phyloP scores from a whole-genome alignment of 1,139 yeast genomes.

The Kodamaea ohmeri region DNA sequence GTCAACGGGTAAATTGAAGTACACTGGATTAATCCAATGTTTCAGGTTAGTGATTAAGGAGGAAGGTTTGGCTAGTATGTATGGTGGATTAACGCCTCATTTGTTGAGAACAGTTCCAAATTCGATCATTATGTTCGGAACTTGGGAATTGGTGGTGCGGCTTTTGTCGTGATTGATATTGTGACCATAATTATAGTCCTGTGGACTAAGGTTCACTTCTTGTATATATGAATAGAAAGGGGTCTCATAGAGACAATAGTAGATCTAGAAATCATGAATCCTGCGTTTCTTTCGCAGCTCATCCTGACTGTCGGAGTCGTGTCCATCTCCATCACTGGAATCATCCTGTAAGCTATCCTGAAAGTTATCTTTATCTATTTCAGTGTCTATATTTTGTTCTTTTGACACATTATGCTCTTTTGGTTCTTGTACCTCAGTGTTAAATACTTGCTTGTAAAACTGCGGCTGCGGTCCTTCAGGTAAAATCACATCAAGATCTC shows the following conservation, averaged over 20 bases:
- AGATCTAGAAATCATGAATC: too few species aligned
- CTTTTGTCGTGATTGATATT: constrained; percentile 41
- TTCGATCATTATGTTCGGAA: constrained; percentile 97
- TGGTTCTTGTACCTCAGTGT: constrained; percentile 18
- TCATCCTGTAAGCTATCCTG: not conserved
- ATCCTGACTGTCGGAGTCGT: not conserved
- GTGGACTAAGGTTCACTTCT: not conserved
- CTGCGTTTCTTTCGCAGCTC: constrained; percentile 1
- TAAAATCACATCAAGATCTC: constrained; percentile 25
- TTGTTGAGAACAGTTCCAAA: constrained; percentile 95
- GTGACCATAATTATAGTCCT: constrained; percentile 9
- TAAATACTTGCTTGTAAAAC: constrained; percentile 40
- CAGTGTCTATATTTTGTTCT: not conserved
- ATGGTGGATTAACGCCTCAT: constrained; percentile 97
- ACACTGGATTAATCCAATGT: constrained; percentile 86
- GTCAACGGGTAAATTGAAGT: constrained; percentile 76
- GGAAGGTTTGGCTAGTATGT: constrained; percentile 91
- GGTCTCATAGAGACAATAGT: not conserved
- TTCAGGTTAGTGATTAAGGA: constrained; percentile 79
- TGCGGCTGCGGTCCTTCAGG: constrained; percentile 42
- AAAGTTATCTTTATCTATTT: not conserved
- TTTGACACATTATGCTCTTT: constrained; percentile 3
- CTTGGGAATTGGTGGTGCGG: constrained; percentile 92
- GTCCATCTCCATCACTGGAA: not conserved
- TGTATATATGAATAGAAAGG: constrained; percentile 3